These are phyloP conservation scores for Zymoseptoria tritici DNA, from an alignment of 2,329 filamentous ascomycete species.

Conservation along the genomic window DNA sequence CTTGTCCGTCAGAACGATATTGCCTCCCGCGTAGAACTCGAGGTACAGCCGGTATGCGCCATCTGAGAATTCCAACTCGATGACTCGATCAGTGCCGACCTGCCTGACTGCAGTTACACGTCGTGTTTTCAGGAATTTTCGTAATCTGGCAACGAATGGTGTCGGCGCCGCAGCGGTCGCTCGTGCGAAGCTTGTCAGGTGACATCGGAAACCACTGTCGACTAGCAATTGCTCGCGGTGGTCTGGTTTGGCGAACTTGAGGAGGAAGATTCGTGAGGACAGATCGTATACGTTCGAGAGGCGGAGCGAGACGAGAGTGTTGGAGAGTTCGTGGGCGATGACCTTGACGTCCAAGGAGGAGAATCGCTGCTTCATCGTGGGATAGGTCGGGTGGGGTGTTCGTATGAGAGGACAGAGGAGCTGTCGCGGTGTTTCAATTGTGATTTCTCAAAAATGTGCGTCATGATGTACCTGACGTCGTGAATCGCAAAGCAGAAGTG, in stretches of 20 bases:
- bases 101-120: constrained; percentile 74
- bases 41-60: constrained; percentile 80
- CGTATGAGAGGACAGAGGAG: not conserved
- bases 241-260: constrained; percentile 90
- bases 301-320: constrained; percentile 66
- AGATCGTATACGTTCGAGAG: constrained; percentile 94
- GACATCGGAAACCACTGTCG: constrained; percentile 92
- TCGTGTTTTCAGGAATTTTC: constrained; percentile 82
- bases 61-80: constrained; percentile 89
- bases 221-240: constrained; percentile 83
- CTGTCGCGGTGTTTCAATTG: not conserved
- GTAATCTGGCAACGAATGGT: constrained; percentile 72
- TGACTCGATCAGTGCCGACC: constrained; percentile 85
- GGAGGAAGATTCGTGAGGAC: constrained; percentile 85
- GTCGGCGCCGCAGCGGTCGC: constrained; percentile 79
- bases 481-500: not conserved
- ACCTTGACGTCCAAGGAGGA: constrained; percentile 76
- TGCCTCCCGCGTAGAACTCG: constrained; percentile 94
- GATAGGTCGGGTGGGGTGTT: not conserved
- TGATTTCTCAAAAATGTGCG: not conserved
- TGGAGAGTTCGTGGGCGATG: constrained; percentile 85
- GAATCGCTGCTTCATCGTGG: constrained; percentile 69
- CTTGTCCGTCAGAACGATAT: constrained; percentile 83
- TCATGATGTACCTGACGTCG: not conserved
- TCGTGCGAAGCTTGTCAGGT: constrained; percentile 83